Conservation (phyloP, 2,329 filamentous ascomycete genomes). For the Cladosporium halotolerans region DNA sequence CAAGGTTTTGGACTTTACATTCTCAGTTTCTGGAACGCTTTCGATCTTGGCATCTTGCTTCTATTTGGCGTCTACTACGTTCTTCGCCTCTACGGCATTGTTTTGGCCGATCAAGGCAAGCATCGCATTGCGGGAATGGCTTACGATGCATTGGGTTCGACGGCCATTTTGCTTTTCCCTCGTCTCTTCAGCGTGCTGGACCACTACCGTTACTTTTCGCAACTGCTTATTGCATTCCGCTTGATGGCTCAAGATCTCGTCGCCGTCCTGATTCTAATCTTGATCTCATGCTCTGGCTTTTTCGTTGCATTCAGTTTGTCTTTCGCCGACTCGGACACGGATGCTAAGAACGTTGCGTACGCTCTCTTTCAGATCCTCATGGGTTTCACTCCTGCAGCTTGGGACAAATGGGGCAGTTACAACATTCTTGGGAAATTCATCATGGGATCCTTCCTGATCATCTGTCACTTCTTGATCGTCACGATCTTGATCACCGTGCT, state of each 20-base stretch:
- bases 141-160: conserved; percentile 89
- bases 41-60: conserved; percentile 83
- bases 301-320: conserved; percentile 91
- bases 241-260: conserved; percentile 88
- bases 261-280: conserved; percentile 74
- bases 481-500: conserved; percentile 90
- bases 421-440: conserved; percentile 71
- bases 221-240: conserved; percentile 86
- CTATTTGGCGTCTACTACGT: conserved; percentile 85
- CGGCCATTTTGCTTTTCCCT: conserved; percentile 81
- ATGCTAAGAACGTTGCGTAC: conserved; percentile 72
- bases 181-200: conserved; percentile 89
- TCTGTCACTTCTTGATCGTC: conserved; percentile 90
- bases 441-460: conserved; percentile 78
- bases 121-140: conserved; percentile 73
- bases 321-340: conserved; percentile 61
- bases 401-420: conserved; percentile 80
- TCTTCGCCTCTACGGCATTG: conserved; percentile 79
- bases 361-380: conserved; percentile 89
- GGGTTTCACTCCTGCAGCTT: conserved; percentile 92
- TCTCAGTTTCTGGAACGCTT: conserved; percentile 96
- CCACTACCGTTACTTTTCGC: conserved; percentile 93
- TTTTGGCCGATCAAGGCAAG: conserved; percentile 64
- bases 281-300: conserved; percentile 88
- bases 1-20: conserved; percentile 95